phyloP scores from a whole-genome alignment of 495 filamentous ascomycete species.

The Symbiotaphrina buchneri region DNA sequence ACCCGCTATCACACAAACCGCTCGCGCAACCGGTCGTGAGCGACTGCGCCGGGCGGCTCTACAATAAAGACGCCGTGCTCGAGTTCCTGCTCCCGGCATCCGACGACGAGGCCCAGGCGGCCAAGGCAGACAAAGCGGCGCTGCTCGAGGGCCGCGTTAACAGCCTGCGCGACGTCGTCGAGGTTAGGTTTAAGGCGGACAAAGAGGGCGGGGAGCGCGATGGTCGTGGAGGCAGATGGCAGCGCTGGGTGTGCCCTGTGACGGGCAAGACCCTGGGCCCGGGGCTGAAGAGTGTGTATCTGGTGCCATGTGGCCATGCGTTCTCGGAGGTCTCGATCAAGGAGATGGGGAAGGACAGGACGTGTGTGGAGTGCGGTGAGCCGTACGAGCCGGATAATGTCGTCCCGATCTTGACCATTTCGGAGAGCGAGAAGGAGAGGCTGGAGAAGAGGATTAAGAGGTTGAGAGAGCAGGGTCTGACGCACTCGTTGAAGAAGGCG shows the following conservation, averaged over 20 bases:
- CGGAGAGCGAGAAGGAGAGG: constrained; percentile 43
- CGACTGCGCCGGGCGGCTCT: constrained; percentile 66
- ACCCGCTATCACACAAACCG: constrained; percentile 59
- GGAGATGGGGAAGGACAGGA: constrained; percentile 44
- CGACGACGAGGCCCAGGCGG: constrained; percentile 21
- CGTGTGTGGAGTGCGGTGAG: constrained; percentile 67
- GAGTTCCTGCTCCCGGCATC: constrained; percentile 46
- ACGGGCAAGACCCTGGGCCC: constrained; percentile 74
- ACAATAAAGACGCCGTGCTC: constrained; percentile 85
- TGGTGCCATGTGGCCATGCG: constrained; percentile 90
- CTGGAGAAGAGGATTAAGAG: constrained; percentile 38
- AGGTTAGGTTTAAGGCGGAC: constrained; percentile 56
- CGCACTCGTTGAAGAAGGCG: constrained; percentile 77
- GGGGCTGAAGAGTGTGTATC: constrained; percentile 57
- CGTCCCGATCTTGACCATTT: constrained; percentile 58
- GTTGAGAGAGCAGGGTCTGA: constrained; percentile 44
- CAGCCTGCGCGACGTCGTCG: constrained; percentile 68
- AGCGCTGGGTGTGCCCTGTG: constrained; percentile 64
- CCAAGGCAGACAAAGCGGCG: constrained; percentile 35
- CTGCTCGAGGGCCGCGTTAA: constrained; percentile 51
- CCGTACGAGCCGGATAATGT: constrained; percentile 54
- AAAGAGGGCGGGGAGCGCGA: constrained; percentile 14
- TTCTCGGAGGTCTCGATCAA: constrained; percentile 70
- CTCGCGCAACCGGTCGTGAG: constrained; percentile 59
- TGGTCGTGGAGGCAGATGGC: constrained; percentile 14